A percentile compares a stretch with the other conserved stretches of the same genome.
phyloP scores from a whole-genome alignment of 2,329 filamentous ascomycete genomes.

The Zasmidium angulare region DNA sequence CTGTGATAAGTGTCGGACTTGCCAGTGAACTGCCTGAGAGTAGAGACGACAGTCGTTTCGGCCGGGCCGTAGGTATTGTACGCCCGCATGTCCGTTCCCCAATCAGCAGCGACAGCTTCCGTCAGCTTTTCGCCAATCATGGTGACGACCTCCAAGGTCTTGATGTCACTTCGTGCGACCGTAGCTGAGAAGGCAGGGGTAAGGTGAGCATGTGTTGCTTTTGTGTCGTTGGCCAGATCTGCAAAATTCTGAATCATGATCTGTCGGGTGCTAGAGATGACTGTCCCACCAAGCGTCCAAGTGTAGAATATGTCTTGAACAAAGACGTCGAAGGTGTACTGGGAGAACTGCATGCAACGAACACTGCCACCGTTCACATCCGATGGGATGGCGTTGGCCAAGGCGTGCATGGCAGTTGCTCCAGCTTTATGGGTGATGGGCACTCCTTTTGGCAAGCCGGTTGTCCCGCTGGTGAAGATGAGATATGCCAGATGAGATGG shows the following conservation, averaged over 20 bases:
- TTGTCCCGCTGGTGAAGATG: slow-evolving; percentile 43
- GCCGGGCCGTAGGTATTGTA: slow-evolving; percentile 20
- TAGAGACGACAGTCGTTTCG: slow-evolving; percentile 17
- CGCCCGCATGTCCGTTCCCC: slow-evolving; percentile 7
- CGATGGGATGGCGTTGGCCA: slow-evolving; percentile 11
- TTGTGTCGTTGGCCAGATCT: slow-evolving; percentile 1
- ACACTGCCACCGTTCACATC: slow-evolving; percentile 4
- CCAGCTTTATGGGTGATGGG: slow-evolving; percentile 40
- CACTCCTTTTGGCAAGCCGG: slow-evolving; percentile 41
- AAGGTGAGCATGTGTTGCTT: slow-evolving; percentile 15
- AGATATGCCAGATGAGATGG: slow-evolving; percentile 61
- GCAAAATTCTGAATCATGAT: slow-evolving; percentile 17
- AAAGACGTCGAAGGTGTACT: slow-evolving; percentile 44
- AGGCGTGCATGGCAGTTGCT: slow-evolving; percentile 37
- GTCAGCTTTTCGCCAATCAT: slow-evolving; percentile 17
- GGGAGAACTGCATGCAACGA: slow-evolving; percentile 37
- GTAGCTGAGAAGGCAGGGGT: slow-evolving; percentile 13
- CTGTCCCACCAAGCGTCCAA: slow-evolving; percentile 13
- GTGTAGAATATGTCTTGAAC: slow-evolving; percentile 32
- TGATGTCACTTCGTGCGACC: slow-evolving; percentile 3
- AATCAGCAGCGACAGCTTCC: slow-evolving; percentile 6
- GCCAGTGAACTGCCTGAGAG: slow-evolving; percentile 14
- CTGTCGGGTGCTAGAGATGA: slow-evolving; percentile 16
- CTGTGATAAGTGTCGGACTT: slow-evolving; percentile 13
- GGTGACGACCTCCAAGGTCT: slow-evolving; percentile 17